Evolutionary conservation across 1,284 basidiomycete genomes (phyloP).

Genomic region (Ustilago vetiveriae): DNA sequence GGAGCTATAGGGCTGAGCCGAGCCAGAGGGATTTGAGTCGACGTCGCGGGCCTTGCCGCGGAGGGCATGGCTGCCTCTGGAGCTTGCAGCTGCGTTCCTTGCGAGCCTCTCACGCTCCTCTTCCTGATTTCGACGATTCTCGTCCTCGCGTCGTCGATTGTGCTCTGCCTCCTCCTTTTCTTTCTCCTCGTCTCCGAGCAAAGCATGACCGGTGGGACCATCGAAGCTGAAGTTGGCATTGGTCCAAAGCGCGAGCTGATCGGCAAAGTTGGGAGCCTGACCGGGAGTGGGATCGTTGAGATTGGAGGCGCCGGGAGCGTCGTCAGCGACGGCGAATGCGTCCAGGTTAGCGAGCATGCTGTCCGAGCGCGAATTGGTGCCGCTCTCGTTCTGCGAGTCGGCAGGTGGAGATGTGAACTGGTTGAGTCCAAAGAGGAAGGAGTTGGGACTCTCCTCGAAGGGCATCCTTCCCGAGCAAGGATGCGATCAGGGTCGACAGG

Average conservation of each 20-base stretch:
- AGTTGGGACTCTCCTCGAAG: conserved; percentile 56
- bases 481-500: conserved; percentile 1
- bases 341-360: conserved; percentile 52
- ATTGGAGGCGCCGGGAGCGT: conserved; percentile 23
- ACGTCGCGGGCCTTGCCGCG: conserved; percentile 45
- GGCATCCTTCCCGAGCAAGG: conserved; percentile 36
- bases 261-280: conserved; percentile 58
- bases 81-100: conserved; percentile 49
- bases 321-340: conserved; percentile 43
- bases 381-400: conserved; percentile 36
- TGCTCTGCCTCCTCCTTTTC: conserved; percentile 59
- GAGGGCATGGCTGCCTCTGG: conserved; percentile 37
- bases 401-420: conserved; percentile 52
- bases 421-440: conserved; percentile 62
- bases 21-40: conserved; percentile 18
- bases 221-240: conserved; percentile 67
- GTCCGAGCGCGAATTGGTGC: conserved; percentile 30
- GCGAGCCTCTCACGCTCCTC: conserved; percentile 49
- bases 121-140: conserved; percentile 51
- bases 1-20: conserved; percentile 22
- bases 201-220: conserved; percentile 64
- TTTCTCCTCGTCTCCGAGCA: conserved; percentile 66
- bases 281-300: conserved; percentile 31
- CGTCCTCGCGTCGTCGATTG: conserved; percentile 49
- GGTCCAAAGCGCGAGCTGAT: conserved; percentile 66